A percentile compares a stretch with the other conserved stretches of the same genome.
Evolutionary conservation across 2,329 filamentous ascomycete species (phyloP).

Genomic region (Chaetomium sp.): DNA sequence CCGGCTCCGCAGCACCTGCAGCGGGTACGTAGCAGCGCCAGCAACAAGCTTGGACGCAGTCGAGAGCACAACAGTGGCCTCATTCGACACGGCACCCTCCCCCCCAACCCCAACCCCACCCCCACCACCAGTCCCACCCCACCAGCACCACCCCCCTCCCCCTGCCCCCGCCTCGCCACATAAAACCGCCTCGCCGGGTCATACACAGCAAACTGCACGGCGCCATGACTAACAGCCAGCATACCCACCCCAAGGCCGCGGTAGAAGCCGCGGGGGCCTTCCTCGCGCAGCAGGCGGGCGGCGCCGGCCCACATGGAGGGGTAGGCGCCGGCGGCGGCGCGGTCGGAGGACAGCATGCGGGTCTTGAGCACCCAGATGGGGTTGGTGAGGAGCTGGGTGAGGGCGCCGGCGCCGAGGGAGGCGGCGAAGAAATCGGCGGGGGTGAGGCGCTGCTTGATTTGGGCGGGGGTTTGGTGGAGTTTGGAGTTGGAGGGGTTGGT

Average conservation of each 20-base stretch:
- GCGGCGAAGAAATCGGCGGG: slow-evolving; percentile 79
- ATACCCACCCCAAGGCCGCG: slow-evolving; percentile 81
- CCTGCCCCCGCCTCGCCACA: slow-evolving; percentile 48
- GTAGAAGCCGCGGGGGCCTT: slow-evolving; percentile 83
- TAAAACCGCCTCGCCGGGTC: slow-evolving; percentile 67
- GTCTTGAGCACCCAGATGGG: slow-evolving; percentile 99
- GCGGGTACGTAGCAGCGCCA: slow-evolving; percentile 88
- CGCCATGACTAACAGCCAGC: slow-evolving; percentile 86
- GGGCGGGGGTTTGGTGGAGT: not conserved
- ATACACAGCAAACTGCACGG: slow-evolving; percentile 95
- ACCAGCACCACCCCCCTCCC: slow-evolving; percentile 9
- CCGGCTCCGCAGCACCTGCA: slow-evolving; percentile 86
- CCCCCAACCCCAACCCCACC: slow-evolving; percentile 2
- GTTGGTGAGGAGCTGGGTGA: slow-evolving; percentile 84
- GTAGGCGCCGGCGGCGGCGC: slow-evolving; percentile 75
- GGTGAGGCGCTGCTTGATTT: slow-evolving; percentile 44
- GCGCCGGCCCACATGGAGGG: slow-evolving; percentile 73
- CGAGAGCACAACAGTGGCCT: slow-evolving; percentile 79
- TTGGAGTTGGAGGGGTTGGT: not conserved
- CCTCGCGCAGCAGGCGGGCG: slow-evolving; percentile 63
- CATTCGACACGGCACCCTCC: slow-evolving; percentile 56
- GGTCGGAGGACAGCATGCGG: slow-evolving; percentile 87
- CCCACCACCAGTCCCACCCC: not conserved
- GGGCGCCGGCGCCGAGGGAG: slow-evolving; percentile 68
- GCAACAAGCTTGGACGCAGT: slow-evolving; percentile 83